phyloP scores from a whole-genome alignment of 495 filamentous ascomycete species.

The Aspergillus indologenus region DNA sequence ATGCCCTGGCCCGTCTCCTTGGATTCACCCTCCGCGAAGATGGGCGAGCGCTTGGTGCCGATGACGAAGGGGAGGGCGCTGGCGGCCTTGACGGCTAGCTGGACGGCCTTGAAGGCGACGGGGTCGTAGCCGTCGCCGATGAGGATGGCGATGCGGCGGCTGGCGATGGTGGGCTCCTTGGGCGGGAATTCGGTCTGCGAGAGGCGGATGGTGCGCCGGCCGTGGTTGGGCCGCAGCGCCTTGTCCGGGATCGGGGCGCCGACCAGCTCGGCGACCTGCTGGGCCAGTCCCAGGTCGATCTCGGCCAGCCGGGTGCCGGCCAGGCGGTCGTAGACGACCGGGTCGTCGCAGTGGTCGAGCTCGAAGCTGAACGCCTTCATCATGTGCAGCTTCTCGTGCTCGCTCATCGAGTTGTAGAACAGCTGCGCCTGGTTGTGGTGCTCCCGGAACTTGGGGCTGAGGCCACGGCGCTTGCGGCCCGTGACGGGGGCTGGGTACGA shows the following conservation, averaged over 20 bases:
- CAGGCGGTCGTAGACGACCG: constrained; percentile 73
- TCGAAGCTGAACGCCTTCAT: constrained; percentile 58
- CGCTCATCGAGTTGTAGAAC: constrained; percentile 76
- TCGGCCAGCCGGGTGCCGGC: constrained; percentile 61
- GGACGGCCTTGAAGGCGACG: constrained; percentile 60
- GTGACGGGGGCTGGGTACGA: constrained; percentile 59
- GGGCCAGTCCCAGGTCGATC: constrained; percentile 70
- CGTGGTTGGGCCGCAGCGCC: constrained; percentile 57
- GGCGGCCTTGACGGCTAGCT: constrained; percentile 56
- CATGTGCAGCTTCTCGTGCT: constrained; percentile 68
- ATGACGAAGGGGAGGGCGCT: constrained; percentile 72
- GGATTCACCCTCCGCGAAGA: constrained; percentile 57
- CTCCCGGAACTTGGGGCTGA: constrained; percentile 74
- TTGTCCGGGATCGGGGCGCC: constrained; percentile 60
- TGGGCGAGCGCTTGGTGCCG: constrained; percentile 50
- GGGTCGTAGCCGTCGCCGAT: constrained; percentile 79
- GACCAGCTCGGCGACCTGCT: constrained; percentile 65
- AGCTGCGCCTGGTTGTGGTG: constrained; percentile 59
- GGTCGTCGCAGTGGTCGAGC: constrained; percentile 72
- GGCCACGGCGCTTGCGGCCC: constrained; percentile 65
- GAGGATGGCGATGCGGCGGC: constrained; percentile 72
- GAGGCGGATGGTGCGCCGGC: constrained; percentile 59
- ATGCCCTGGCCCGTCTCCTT: constrained; percentile 45
- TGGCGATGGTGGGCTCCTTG: constrained; percentile 60
- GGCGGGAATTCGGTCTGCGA: constrained; percentile 68